Evolutionary conservation across 108 stramenopile species (phyloP), one percentile per base, ranked within the genome.

Genomic region (Pseudonitzschia pungens): DNA sequence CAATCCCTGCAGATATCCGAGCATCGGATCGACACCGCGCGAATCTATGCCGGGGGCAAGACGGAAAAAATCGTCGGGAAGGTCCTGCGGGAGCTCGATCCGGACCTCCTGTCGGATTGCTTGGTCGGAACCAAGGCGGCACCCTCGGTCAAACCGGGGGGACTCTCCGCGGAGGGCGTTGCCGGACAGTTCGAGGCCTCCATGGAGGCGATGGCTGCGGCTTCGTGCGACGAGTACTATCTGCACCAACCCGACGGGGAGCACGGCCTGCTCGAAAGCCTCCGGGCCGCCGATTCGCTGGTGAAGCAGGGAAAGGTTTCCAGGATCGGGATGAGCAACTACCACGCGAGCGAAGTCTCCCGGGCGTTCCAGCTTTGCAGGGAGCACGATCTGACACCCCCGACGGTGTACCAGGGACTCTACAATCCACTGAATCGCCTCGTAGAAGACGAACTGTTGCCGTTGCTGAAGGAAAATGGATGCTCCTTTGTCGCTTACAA

Each of bases 401-500:
- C 97, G 20, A 80, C 84, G 0, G 91, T 96, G 10, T 98, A 98
- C 77, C 97, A 98, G 80, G 97, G 97, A 29, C 76, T 98, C 24
- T 97, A 96, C 83, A 98, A 97, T 88, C 94, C 95, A 11, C 68
- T 98, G 14, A 98, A 95, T 71, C 87, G 97, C n/a, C 64, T 75
- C 21, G 92, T 96, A 21, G 97, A 98, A 70, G 65, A 76, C 0
- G 96, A 96, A 54, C 73, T 98, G 40, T 52, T 98, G 22, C 97
- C 95, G 12, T 48, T 95, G 10, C 73, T 98, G 68, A 73, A 82
- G 52, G 59, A 72, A 20, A 88, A 91, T 69, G 74, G 76, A 36
- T 93, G 93, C 70, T 51, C 76, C 8, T 98, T 98, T 81, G 87
- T 96, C 42, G 97, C 97, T 0, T 98, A 97, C 90, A 98, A 98